phyloP scores from a whole-genome alignment of 2,329 filamentous ascomycete species.

The Aspergillus transmontanensis region DNA sequence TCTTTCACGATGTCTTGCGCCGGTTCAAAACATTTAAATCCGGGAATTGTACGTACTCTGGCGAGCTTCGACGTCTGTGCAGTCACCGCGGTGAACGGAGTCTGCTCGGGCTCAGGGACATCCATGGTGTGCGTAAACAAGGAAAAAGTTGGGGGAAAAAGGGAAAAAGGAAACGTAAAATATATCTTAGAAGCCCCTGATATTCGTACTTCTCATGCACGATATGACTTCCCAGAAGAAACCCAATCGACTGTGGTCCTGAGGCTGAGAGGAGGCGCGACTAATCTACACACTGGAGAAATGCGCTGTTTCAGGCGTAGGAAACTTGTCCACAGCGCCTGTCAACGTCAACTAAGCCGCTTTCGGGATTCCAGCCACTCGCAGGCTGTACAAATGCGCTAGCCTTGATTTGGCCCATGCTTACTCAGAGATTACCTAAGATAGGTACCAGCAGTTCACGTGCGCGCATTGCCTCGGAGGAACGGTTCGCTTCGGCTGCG shows the following conservation, averaged over 20 bases:
- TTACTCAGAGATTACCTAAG: slow-evolving; percentile 4
- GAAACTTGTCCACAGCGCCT: slow-evolving; percentile 38
- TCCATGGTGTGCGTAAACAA: slow-evolving; percentile 64
- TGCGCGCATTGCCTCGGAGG: slow-evolving; percentile 18
- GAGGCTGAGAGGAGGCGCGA: neutral
- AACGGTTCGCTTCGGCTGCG: slow-evolving; percentile 22
- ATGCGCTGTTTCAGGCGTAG: slow-evolving; percentile 20
- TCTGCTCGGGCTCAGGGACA: slow-evolving; percentile 81
- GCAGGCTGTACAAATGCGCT: neutral
- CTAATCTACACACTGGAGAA: slow-evolving; percentile 9
- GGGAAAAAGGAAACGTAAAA: neutral
- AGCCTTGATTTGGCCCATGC: neutral
- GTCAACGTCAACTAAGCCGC: slow-evolving; percentile 15
- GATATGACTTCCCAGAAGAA: neutral
- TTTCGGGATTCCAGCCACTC: slow-evolving; percentile 24
- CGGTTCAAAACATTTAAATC: neutral
- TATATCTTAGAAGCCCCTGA: neutral
- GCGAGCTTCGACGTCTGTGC: slow-evolving; percentile 68
- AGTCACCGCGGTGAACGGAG: slow-evolving; percentile 86
- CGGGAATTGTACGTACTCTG: slow-evolving; percentile 39
- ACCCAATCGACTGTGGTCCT: neutral
- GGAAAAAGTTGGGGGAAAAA: slow-evolving; percentile 12
- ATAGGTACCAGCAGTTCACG: slow-evolving; percentile 6
- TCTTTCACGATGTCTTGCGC: neutral
- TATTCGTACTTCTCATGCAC: neutral